Evolutionary conservation across 257 asterid species (phyloP).

Genomic region (Penstemon barbatus): DNA sequence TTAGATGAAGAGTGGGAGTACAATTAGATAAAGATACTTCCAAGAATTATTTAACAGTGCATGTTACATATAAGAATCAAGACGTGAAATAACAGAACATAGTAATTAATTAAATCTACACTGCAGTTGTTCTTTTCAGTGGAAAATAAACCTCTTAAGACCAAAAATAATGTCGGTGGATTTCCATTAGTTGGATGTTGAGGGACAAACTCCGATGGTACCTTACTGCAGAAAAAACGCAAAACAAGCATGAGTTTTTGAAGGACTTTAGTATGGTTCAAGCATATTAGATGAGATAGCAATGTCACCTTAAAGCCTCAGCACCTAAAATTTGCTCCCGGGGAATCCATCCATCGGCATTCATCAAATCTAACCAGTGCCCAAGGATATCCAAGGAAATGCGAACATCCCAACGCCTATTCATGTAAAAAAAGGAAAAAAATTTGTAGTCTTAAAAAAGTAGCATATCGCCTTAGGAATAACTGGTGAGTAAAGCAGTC

Average conservation of each 20-base stretch:
- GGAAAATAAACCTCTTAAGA: slow-evolving; percentile 60
- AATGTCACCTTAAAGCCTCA: slow-evolving; percentile 81
- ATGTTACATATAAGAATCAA: slow-evolving; percentile 19
- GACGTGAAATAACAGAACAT: background rate
- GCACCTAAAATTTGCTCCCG: slow-evolving; percentile 98
- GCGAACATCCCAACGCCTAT: slow-evolving; percentile 95
- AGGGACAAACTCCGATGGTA: slow-evolving; percentile 87
- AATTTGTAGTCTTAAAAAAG: slow-evolving; percentile 3
- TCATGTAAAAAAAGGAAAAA: slow-evolving; percentile 26
- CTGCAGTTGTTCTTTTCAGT: background rate
- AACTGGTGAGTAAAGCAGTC: background rate
- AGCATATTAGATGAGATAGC: slow-evolving; percentile 21
- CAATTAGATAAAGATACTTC: slow-evolving; percentile 7
- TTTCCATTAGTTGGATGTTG: slow-evolving; percentile 95
- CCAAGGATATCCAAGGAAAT: slow-evolving; percentile 90
- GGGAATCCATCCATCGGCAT: slow-evolving; percentile 98
- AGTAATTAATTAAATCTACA: background rate
- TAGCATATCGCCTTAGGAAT: background rate
- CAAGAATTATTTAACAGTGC: slow-evolving; percentile 13
- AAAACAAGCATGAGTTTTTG: slow-evolving; percentile 19
- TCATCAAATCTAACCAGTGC: slow-evolving; percentile 97
- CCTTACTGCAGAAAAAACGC: slow-evolving; percentile 69
- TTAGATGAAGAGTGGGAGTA: slow-evolving; percentile 7
- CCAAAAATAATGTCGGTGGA: slow-evolving; percentile 89
- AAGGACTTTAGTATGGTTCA: background rate